Percentiles rank a stretch among this genome's conserved stretches.
Evolutionary conservation across 345 rosid genomes (phyloP).

Genomic region (Tarenaya hassleriana): DNA sequence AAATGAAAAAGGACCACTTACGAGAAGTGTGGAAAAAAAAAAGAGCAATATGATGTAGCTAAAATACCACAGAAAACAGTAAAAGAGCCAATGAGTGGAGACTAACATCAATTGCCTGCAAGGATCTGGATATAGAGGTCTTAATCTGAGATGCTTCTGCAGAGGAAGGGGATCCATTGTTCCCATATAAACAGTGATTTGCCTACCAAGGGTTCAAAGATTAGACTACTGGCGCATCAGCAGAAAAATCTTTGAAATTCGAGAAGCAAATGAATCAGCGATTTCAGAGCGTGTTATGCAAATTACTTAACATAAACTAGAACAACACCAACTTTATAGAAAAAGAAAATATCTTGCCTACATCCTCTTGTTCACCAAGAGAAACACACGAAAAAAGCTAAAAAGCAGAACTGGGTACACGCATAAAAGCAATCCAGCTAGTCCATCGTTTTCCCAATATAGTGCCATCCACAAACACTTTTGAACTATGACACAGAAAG

Average conservation of each 20-base stretch:
- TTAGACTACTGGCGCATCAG: background rate
- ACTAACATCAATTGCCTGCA: slow-evolving; percentile 44
- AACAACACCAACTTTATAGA: no score
- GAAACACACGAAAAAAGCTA: no score
- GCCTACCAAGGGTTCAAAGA: slow-evolving; percentile 16
- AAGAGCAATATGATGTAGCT: slow-evolving; percentile 10
- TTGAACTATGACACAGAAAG: no score
- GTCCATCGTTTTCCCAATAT: no score
- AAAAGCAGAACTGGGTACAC: background rate
- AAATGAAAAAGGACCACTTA: no score
- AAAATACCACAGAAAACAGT: slow-evolving; percentile 3
- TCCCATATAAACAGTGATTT: slow-evolving; percentile 25
- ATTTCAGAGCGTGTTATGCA: no score
- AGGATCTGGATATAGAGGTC: slow-evolving; percentile 39
- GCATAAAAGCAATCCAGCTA: no score
- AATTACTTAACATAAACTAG: no score
- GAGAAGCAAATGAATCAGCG: background rate
- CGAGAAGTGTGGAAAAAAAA: slow-evolving; percentile 11
- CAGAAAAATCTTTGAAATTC: background rate
- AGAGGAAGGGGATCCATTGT: slow-evolving; percentile 39
- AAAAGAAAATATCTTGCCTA: no score
- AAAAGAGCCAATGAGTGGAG: slow-evolving; percentile 9
- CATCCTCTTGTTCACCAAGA: background rate
- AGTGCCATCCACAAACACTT: no score
- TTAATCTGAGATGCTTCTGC: slow-evolving; percentile 46